Evolutionary conservation across 2,329 filamentous ascomycete species (phyloP), one percentile per base, ranked within the genome.

Genomic region (Cytospora mali): DNA sequence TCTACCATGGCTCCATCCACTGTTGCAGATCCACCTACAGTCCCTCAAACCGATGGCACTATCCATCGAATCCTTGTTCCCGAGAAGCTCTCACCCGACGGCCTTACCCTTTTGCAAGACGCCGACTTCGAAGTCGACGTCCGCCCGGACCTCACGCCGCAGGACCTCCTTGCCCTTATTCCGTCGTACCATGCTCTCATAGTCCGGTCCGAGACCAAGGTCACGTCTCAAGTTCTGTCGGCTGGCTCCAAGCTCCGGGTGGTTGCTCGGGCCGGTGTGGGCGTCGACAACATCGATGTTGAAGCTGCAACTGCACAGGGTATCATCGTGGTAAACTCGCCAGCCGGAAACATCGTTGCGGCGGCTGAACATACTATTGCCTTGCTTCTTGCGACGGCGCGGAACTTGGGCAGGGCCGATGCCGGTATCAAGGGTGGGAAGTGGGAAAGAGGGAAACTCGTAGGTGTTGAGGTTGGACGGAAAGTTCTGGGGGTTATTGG

Each of bases 261-360:
- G 10, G 90, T 95, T 25, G 91, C 90, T 2, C 82, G 91, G 65
- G 91, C 91, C 14, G 91, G 91, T 14, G 91, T 94, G 1, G 91
- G 90, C 33, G 90, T 94, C 27, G 90, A 94, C 76, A 93, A 94
- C 76, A 91, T 95, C 55, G 83, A 94, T 71, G 88, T 94, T 0
- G 79, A 85, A 35, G 84, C 86, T 9, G 91, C 91, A 3, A 94
- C 90, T 0, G 80, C 83, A 46, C 80, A 87, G 59, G 91, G 91
- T 23, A 87, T 94, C 64, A 88, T 93, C 56, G 91, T 95, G 2
- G 88, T 94, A 61, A 95, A 94, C 74, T 89, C 86, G 28, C 91
- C 91, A 0, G 84, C 85, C 21, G 91, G 91, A 2, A 95, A 95
- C 71, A 92, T 93, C 68, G 85, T 89, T 62, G 91, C 91, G 0